These are phyloP conservation scores for Aspergillus sclerotioniger DNA, from an alignment of 495 filamentous ascomycete species.

Conservation along the genomic window DNA sequence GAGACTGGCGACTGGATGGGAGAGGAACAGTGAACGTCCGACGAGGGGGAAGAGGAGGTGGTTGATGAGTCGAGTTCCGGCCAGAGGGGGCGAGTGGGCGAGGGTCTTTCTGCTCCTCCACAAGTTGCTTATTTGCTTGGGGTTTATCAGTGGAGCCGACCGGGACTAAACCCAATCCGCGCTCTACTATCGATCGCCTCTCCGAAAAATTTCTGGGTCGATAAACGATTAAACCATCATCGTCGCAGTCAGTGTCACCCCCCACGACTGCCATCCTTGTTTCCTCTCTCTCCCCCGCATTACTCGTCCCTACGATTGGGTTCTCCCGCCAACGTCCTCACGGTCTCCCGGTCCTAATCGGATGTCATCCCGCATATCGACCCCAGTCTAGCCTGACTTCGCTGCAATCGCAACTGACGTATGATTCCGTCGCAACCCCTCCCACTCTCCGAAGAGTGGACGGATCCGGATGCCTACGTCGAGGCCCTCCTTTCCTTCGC, in stretches of 20 bases:
- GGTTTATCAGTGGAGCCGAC: slow-evolving; percentile 6
- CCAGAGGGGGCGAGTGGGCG: no score
- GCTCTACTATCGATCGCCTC: neutral
- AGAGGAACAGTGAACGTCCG: neutral
- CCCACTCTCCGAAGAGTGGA: slow-evolving; percentile 57
- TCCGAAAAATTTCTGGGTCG: slow-evolving; percentile 2
- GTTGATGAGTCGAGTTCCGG: neutral
- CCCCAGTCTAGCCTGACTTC: neutral
- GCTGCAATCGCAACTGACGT: slow-evolving; percentile 1
- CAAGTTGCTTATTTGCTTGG: neutral
- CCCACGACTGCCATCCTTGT: neutral
- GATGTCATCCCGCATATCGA: slow-evolving; percentile 2
- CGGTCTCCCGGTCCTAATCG: neutral
- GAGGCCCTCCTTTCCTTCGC: slow-evolving; percentile 74
- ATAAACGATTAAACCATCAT: neutral
- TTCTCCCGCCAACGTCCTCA: neutral
- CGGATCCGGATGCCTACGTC: slow-evolving; percentile 67
- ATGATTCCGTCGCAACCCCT: slow-evolving; percentile 40
- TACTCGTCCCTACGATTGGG: neutral
- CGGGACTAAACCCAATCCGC: slow-evolving; percentile 12
- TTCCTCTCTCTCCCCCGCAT: neutral
- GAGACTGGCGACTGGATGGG: neutral
- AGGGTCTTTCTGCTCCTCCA: no score
- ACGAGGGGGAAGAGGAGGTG: neutral
- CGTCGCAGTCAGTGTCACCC: neutral